These are phyloP conservation scores for Didymella sp. DNA, from an alignment of 2,329 filamentous ascomycete species.

Conservation along the genomic window DNA sequence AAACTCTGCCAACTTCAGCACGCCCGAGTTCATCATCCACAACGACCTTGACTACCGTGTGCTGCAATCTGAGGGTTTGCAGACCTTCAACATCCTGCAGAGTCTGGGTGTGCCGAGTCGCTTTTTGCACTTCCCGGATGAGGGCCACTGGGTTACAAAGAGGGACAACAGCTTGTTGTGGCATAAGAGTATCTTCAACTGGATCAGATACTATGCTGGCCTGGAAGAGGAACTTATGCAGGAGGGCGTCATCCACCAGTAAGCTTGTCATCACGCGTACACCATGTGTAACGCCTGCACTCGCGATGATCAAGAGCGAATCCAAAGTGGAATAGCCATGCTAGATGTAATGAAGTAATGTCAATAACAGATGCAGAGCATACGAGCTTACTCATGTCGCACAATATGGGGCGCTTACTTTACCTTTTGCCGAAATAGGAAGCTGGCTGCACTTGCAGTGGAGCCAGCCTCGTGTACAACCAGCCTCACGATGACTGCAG, in stretches of 20 bases:
- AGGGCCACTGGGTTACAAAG: conserved; percentile 83
- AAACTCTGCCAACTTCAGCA: conserved; percentile 73
- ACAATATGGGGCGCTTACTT: neutral
- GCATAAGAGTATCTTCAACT: conserved; percentile 65
- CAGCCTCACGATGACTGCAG: neutral
- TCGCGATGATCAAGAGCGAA: neutral
- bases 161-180: conserved; percentile 89
- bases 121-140: conserved; percentile 80
- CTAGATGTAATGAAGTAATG: neutral
- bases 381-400: neutral
- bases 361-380: neutral
- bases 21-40: conserved; percentile 88
- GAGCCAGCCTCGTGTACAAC: neutral
- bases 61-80: conserved; percentile 80
- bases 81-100: conserved; percentile 86
- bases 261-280: neutral
- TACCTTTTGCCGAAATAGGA: neutral
- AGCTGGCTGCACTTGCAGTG: neutral
- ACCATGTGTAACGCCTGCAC: neutral
- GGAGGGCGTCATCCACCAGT: conserved; percentile 45
- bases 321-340: neutral
- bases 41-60: conserved; percentile 89
- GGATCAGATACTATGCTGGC: conserved; percentile 45
- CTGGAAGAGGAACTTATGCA: conserved; percentile 40
- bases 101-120: conserved; percentile 75